Conservation (phyloP, 257 asterid genomes). For the Verbascum thapsus region DNA sequence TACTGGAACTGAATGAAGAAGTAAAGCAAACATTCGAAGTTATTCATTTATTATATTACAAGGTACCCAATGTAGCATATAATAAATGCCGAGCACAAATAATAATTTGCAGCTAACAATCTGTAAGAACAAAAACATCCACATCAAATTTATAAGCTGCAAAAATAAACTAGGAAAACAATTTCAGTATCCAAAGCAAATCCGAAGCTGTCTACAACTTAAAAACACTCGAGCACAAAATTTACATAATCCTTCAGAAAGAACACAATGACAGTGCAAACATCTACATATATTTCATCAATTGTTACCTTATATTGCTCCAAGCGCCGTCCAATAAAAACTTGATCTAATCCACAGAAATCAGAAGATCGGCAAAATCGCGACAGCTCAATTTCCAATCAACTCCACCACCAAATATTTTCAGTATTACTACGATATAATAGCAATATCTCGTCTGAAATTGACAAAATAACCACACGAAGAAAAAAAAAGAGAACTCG, state of each 20-base stretch:
- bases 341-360: constrained; percentile 33
- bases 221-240: background rate
- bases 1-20: constrained; percentile 24
- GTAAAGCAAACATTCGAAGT: constrained; percentile 14
- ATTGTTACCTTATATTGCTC: constrained; percentile 31
- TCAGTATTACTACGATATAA: constrained; percentile 9
- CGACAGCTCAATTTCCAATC: constrained; percentile 22
- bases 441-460: constrained; percentile 20
- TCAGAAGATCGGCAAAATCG: constrained; percentile 18
- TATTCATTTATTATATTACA: background rate
- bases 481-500: constrained; percentile 3
- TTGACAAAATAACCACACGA: constrained; percentile 2
- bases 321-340: background rate
- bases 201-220: background rate
- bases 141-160: background rate
- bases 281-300: background rate
- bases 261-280: background rate
- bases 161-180: background rate
- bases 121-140: background rate
- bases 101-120: background rate
- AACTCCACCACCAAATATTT: constrained; percentile 25
- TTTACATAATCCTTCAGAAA: background rate
- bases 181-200: background rate
- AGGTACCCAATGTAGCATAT: background rate
- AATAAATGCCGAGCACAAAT: constrained; percentile 9